A percentile compares a stretch with the other conserved stretches of the same genome.
phyloP scores from a whole-genome alignment of 441 rosid genomes.

The Erodium moschatum region DNA sequence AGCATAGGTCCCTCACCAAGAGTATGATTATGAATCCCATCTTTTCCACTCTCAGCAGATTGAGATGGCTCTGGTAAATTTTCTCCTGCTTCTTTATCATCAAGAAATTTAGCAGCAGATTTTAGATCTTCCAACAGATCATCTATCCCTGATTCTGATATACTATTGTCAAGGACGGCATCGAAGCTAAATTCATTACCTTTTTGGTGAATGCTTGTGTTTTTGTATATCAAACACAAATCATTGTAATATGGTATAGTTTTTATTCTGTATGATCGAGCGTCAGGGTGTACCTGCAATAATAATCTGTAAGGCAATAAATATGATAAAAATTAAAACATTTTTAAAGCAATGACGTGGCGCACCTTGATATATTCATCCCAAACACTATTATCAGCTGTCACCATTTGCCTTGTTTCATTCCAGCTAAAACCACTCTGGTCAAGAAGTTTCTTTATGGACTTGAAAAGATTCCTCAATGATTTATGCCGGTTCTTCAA shows the following conservation, averaged over 20 bases:
- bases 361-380: slow-evolving; percentile 65
- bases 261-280: slow-evolving; percentile 54
- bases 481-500: slow-evolving; percentile 66
- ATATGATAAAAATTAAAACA: not conserved
- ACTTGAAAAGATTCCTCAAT: slow-evolving; percentile 49
- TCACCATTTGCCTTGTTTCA: slow-evolving; percentile 49
- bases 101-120: slow-evolving; percentile 12
- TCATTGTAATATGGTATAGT: slow-evolving; percentile 57
- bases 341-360: slow-evolving; percentile 9
- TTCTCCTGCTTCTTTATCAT: slow-evolving; percentile 24
- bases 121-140: slow-evolving; percentile 16
- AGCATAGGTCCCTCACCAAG: slow-evolving; percentile 27
- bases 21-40: slow-evolving; percentile 16
- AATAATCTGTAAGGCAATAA: slow-evolving; percentile 16
- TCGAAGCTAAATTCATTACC: slow-evolving; percentile 30
- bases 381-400: slow-evolving; percentile 58
- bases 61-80: slow-evolving; percentile 23
- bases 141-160: slow-evolving; percentile 1
- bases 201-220: slow-evolving; percentile 34
- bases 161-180: not conserved
- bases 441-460: slow-evolving; percentile 46
- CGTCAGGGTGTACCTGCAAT: slow-evolving; percentile 51
- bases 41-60: slow-evolving; percentile 23
- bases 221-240: slow-evolving; percentile 53
- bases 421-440: slow-evolving; percentile 66